A percentile compares a stretch with the other conserved stretches of the same genome.
Evolutionary conservation across 495 filamentous ascomycete genomes (phyloP).

Genomic region (Aspergillus cristatus): DNA sequence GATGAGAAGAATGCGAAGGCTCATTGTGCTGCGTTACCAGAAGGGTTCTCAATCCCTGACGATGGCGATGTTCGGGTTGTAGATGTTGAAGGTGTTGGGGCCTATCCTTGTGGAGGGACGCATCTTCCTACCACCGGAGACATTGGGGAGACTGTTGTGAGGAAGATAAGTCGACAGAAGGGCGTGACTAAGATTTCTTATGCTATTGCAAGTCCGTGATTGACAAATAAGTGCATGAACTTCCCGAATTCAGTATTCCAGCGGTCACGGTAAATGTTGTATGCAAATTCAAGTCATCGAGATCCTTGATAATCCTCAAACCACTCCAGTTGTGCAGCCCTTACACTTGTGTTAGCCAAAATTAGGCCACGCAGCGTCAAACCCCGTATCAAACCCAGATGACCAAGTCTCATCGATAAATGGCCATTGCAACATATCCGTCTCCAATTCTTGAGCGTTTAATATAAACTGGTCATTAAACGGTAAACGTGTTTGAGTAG

Average conservation of each 20-base stretch:
- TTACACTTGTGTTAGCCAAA: too few relatives aligned
- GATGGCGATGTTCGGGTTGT: slow-evolving; percentile 37
- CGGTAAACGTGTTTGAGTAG: slow-evolving; percentile 1
- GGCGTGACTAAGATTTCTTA: slow-evolving; percentile 49
- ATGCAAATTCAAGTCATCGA: too few relatives aligned
- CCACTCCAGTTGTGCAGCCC: too few relatives aligned
- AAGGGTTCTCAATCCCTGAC: slow-evolving; percentile 3
- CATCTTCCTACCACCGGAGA: slow-evolving; percentile 45
- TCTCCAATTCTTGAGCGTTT: slow-evolving; percentile 23
- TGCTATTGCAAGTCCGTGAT: slow-evolving; percentile 17
- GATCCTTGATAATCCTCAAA: too few relatives aligned
- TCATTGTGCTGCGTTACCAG: background rate
- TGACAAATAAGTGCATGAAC: too few relatives aligned
- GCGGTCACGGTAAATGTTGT: too few relatives aligned
- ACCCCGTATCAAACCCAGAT: slow-evolving; percentile 28
- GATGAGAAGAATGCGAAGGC: slow-evolving; percentile 32
- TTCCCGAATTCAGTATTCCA: too few relatives aligned
- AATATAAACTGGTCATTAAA: slow-evolving; percentile 5
- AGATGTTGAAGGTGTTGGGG: slow-evolving; percentile 48
- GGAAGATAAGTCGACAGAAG: slow-evolving; percentile 52
- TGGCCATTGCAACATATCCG: slow-evolving; percentile 38
- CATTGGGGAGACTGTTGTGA: slow-evolving; percentile 46
- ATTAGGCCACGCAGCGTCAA: slow-evolving; percentile 19
- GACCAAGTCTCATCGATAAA: slow-evolving; percentile 38
- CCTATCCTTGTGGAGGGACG: slow-evolving; percentile 56